Evolutionary conservation across 306 rosid genomes (phyloP).

Genomic region (Quercus glauca): DNA sequence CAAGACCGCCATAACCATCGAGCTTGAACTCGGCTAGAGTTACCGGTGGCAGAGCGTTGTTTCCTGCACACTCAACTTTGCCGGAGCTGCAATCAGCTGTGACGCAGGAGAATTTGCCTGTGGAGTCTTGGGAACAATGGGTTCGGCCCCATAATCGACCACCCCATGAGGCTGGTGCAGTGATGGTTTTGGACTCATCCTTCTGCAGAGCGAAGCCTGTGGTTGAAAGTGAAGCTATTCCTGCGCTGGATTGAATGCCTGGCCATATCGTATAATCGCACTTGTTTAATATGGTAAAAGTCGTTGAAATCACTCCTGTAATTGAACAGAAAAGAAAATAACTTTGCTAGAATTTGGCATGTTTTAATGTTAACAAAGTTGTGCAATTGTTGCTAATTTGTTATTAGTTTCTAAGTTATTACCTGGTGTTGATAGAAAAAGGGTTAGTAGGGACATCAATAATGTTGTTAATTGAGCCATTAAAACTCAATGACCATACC

Average conservation of each 20-base stretch:
- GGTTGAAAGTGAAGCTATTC: conserved; percentile 49
- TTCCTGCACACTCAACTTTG: conserved; percentile 47
- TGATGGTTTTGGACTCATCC: conserved; percentile 53
- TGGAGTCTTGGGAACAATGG: conserved; percentile 52
- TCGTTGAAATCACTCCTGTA: conserved; percentile 60
- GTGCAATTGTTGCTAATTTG: no score
- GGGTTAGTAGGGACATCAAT: conserved; percentile 31
- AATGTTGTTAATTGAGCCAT: conserved; percentile 36
- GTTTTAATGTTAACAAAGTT: no score
- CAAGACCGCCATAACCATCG: conserved; percentile 43
- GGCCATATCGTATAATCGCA: conserved; percentile 92
- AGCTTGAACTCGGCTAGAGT: conserved; percentile 63
- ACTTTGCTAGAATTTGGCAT: background rate
- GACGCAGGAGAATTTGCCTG: conserved; percentile 63
- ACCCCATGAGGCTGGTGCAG: conserved; percentile 74
- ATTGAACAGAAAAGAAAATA: background rate
- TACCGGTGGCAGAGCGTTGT: conserved; percentile 43
- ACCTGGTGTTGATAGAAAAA: conserved; percentile 35
- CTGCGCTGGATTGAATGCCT: conserved; percentile 82
- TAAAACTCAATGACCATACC: background rate
- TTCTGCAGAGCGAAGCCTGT: conserved; percentile 72
- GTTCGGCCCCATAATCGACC: conserved; percentile 97
- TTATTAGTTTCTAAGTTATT: background rate
- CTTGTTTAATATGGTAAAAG: conserved; percentile 71
- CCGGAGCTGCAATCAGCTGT: conserved; percentile 73